Percentiles rank a stretch among this genome's conserved stretches.
Evolutionary conservation across 345 rosid species (phyloP).

Genomic region (Combretum micranthum): DNA sequence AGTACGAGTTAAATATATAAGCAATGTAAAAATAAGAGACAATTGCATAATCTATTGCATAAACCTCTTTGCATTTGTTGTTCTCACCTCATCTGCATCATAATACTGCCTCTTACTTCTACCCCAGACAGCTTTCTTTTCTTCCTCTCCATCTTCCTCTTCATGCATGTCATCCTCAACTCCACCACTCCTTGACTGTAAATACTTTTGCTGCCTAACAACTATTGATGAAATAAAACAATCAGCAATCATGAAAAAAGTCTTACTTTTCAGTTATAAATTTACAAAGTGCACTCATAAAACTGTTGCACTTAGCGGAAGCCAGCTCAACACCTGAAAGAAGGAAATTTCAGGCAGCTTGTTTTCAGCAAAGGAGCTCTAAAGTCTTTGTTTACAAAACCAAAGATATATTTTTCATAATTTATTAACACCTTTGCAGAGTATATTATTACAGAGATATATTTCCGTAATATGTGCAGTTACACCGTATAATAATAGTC

Average conservation of each 20-base stretch:
- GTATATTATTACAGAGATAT: too few relatives aligned
- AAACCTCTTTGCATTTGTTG: too few relatives aligned
- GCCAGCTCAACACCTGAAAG: too few relatives aligned
- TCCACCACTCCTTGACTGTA: conserved; percentile 54
- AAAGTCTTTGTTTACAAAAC: too few relatives aligned
- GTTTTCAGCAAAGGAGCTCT: too few relatives aligned
- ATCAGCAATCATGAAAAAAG: not conserved
- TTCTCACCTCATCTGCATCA: conserved; percentile 57
- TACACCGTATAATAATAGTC: too few relatives aligned
- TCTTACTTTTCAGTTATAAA: not conserved
- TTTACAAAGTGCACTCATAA: not conserved
- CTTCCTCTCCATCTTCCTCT: conserved; percentile 45
- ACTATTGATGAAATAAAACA: conserved; percentile 27
- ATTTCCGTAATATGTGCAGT: too few relatives aligned
- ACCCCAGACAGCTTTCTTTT: conserved; percentile 42
- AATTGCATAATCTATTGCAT: not conserved
- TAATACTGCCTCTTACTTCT: conserved; percentile 31
- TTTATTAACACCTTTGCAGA: too few relatives aligned
- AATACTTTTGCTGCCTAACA: conserved; percentile 51
- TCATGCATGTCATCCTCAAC: conserved; percentile 65
- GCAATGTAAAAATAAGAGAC: too few relatives aligned
- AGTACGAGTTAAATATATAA: too few relatives aligned
- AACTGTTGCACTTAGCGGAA: not conserved
- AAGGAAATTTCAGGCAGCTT: too few relatives aligned
- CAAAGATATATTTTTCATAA: too few relatives aligned